Evolutionary conservation across 371 early-diverging fungal species (phyloP), one percentile per base, ranked within the genome.

Genomic region (Batkoa obscura): DNA sequence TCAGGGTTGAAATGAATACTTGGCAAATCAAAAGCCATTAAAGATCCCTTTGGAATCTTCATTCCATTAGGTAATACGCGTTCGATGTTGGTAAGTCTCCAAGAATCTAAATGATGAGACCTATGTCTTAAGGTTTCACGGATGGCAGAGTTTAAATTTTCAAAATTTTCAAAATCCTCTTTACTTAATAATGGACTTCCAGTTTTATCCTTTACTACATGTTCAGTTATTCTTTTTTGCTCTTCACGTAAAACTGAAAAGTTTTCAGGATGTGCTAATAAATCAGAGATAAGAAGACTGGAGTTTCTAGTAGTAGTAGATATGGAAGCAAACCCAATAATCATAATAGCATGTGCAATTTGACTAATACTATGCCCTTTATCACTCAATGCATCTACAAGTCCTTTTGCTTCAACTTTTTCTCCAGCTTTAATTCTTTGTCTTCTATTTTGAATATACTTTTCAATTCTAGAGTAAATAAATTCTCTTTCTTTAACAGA

Each of bases 241-340:
- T 47, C 47, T 30, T 47, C 5, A 5, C 47, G 47, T n/a, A 47
- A 4, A 5, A 5, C 47, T 17, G 3, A 3, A 47, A 47, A 47
- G 47, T 5, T 17, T 3, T 47, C 23, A 31, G 47, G 47, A 30
- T 47, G 47, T n/a, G 47, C 47, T 5, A 47, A 13, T n/a, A 47
- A 31, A 47, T 47, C 47, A 41, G 68, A 69, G 9, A 73, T 35
- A 6, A 64, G 58, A n/a, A 48, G 15, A 0, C 46, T 42, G 0
- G 59, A 31, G 1, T 63, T 58, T 1, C 50, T 60, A 0, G 58
- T 35, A 3, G 70, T 70, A 0, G 72, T 65, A 32, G 65, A 62
- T 0, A 69, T 50, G 33, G 65, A 62, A 15, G 60, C 61, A 58
- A 71, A 67, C 33, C 64, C 56, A 3, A 69, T 45, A 0, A 60